Evolutionary conservation across 495 filamentous ascomycete species (phyloP).

Genomic region (Glarea lozoyensis): DNA sequence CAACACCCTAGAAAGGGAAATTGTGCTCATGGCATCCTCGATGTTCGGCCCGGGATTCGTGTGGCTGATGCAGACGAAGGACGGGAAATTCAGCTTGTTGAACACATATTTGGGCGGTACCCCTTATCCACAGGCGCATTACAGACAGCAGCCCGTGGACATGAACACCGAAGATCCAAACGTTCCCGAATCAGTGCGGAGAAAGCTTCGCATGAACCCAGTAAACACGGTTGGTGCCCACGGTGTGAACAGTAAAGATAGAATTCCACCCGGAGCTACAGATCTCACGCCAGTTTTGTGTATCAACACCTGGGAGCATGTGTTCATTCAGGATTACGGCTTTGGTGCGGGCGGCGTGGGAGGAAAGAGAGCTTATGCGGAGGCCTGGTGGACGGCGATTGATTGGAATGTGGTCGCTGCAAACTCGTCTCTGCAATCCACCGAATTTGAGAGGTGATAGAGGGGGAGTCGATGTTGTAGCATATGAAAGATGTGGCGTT

Average conservation of each 20-base stretch:
- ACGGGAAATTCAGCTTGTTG: slow-evolving; percentile 43
- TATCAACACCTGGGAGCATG: slow-evolving; percentile 95
- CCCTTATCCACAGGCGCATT: slow-evolving; percentile 77
- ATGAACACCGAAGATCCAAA: slow-evolving; percentile 51
- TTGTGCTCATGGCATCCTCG: slow-evolving; percentile 70
- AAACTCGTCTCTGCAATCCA: slow-evolving; percentile 2
- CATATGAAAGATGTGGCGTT: slow-evolving; percentile 12
- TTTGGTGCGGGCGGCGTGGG: slow-evolving; percentile 29
- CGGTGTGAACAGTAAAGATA: slow-evolving; percentile 23
- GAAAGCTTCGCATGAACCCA: slow-evolving; percentile 20
- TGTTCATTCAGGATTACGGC: slow-evolving; percentile 80
- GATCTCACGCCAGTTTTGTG: slow-evolving; percentile 72
- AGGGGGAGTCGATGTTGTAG: not conserved
- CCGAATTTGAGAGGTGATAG: too few species aligned
- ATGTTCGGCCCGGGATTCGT: slow-evolving; percentile 98
- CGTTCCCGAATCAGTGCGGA: slow-evolving; percentile 11
- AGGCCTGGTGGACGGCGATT: slow-evolving; percentile 78
- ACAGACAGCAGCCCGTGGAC: slow-evolving; percentile 69
- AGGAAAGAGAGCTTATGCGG: slow-evolving; percentile 68
- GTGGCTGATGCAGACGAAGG: slow-evolving; percentile 65
- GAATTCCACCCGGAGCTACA: slow-evolving; percentile 55
- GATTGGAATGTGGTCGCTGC: slow-evolving; percentile 70
- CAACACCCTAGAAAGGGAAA: slow-evolving; percentile 67
- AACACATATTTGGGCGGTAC: slow-evolving; percentile 87
- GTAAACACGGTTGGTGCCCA: slow-evolving; percentile 42